These are phyloP conservation scores for Apiospora arundinis DNA, from an alignment of 2,329 filamentous ascomycete species.

Conservation along the genomic window DNA sequence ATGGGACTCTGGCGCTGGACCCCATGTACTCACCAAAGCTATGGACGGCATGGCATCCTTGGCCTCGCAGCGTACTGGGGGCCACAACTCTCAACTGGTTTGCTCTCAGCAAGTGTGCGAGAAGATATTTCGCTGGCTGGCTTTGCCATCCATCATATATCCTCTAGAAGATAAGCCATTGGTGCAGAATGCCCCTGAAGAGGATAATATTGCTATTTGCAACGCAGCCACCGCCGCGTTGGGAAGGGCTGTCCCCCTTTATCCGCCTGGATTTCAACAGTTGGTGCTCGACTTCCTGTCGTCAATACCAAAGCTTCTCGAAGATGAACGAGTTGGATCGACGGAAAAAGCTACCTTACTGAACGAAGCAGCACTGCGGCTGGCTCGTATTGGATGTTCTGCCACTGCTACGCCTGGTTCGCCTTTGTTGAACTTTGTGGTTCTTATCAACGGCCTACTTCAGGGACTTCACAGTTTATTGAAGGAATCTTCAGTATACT, in stretches of 20 bases:
- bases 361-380: slow-evolving; percentile 47
- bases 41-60: slow-evolving; percentile 39
- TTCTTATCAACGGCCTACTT: slow-evolving; percentile 44
- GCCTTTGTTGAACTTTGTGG: slow-evolving; percentile 49
- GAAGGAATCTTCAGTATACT: slow-evolving; percentile 31
- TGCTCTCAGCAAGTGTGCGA: slow-evolving; percentile 38
- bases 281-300: slow-evolving; percentile 37
- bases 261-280: slow-evolving; percentile 38
- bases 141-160: slow-evolving; percentile 33
- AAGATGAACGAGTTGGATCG: slow-evolving; percentile 24
- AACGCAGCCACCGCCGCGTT: slow-evolving; percentile 35
- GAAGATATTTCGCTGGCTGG: slow-evolving; percentile 35
- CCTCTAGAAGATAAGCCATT: slow-evolving; percentile 33
- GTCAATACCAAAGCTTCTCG: slow-evolving; percentile 35
- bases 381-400: slow-evolving; percentile 59
- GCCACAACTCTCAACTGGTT: slow-evolving; percentile 27
- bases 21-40: slow-evolving; percentile 33
- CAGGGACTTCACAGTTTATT: slow-evolving; percentile 34
- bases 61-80: slow-evolving; percentile 35
- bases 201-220: slow-evolving; percentile 31
- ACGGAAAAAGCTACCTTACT: slow-evolving; percentile 34
- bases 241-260: slow-evolving; percentile 34
- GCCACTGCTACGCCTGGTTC: slow-evolving; percentile 39
- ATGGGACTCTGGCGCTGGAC: slow-evolving; percentile 30
- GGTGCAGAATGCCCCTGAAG: slow-evolving; percentile 24